Conservation (phyloP, 768 basidiomycete species). For the Amanita thiersii region DNA sequence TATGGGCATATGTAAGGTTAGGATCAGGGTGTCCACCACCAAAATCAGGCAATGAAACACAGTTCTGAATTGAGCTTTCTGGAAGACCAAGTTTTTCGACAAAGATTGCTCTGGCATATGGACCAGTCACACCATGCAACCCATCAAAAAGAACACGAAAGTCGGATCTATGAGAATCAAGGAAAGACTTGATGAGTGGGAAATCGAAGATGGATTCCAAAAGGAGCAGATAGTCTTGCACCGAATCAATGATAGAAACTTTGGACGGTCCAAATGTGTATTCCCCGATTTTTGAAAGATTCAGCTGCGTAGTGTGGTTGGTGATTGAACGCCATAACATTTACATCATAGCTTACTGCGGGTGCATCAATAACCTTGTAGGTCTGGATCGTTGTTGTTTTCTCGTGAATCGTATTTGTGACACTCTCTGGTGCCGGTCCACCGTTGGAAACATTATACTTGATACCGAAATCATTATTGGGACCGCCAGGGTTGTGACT, state of each 20-base stretch:
- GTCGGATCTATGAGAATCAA: conserved; percentile 55
- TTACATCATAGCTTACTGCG: conserved; percentile 39
- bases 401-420: conserved; percentile 92
- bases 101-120: conserved; percentile 87
- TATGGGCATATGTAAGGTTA: conserved; percentile 94
- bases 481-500: conserved; percentile 98
- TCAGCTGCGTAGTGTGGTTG: conserved; percentile 39
- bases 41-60: conserved; percentile 87
- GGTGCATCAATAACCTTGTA: conserved; percentile 82
- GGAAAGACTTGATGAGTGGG: conserved; percentile 82
- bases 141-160: conserved; percentile 94
- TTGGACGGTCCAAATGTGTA: conserved; percentile 73
- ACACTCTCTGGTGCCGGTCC: conserved; percentile 95
- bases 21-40: conserved; percentile 98
- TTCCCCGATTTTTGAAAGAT: conserved; percentile 78
- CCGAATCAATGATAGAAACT: conserved; percentile 91
- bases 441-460: conserved; percentile 97
- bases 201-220: conserved; percentile 94
- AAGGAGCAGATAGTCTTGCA: conserved; percentile 78
- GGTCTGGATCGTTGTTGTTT: conserved; percentile 74
- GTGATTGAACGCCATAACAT: conserved; percentile 4
- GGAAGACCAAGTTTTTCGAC: conserved; percentile 77
- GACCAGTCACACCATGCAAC: conserved; percentile 93
- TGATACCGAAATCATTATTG: conserved; percentile 98
- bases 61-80: conserved; percentile 81